Conservation (phyloP, 306 rosid genomes). For the Hippophae gyantsensis region DNA sequence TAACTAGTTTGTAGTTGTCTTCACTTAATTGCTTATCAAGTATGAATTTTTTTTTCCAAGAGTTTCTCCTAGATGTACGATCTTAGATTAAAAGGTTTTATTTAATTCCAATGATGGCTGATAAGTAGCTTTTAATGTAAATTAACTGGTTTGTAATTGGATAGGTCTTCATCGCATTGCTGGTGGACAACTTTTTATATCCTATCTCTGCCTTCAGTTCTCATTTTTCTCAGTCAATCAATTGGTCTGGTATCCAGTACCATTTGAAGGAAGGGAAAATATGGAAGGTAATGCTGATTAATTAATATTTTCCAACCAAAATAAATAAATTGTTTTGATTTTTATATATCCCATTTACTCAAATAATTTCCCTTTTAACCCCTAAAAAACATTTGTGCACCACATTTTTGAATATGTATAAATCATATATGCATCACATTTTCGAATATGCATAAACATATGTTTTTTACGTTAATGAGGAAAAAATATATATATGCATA, state of each 20-base stretch:
- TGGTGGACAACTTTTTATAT: constrained; percentile 87
- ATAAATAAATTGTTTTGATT: neutral
- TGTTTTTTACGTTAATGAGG: no score
- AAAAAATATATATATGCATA: no score
- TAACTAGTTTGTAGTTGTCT: constrained; percentile 31
- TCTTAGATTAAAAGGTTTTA: neutral
- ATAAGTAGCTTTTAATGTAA: constrained; percentile 19
- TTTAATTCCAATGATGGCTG: constrained; percentile 11
- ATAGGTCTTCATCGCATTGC: constrained; percentile 89
- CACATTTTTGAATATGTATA: no score
- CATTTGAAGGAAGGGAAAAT: constrained; percentile 83
- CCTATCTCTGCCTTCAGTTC: constrained; percentile 83
- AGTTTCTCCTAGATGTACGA: neutral
- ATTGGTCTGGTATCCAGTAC: constrained; percentile 91
- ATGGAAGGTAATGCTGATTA: constrained; percentile 48
- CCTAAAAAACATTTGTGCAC: no score
- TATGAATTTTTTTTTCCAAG: neutral
- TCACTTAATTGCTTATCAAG: constrained; percentile 9
- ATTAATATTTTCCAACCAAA: constrained; percentile 8
- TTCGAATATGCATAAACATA: no score
- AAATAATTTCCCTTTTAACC: no score
- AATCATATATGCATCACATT: no score
- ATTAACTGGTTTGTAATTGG: constrained; percentile 12
- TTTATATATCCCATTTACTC: no score
- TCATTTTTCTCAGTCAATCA: constrained; percentile 80